Base-by-base conservation (phyloP, 352 stramenopile genomes). In the Phytophthora chlamydospora region DNA sequence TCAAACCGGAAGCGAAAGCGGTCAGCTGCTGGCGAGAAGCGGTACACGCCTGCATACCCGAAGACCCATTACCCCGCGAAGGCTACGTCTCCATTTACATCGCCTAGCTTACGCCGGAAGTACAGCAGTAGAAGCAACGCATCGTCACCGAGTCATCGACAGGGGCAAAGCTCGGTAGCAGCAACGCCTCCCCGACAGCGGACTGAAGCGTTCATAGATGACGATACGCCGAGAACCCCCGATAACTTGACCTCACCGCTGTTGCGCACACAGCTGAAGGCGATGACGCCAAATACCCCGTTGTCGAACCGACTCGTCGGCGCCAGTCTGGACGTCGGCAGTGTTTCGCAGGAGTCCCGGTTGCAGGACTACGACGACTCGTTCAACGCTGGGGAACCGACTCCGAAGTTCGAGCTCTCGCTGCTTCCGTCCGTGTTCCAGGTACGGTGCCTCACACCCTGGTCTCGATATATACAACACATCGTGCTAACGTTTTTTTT, bases 301-400 rank as follows among this genome's bases (percentile, higher is more conserved):
- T 61, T 95, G 12, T 95, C 86, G 9, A 95, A 95, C 57, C 83
- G 86, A 2, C 71, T 95, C 2, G 86, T 92, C 2, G 86, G 84
- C n/a, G 86, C 85, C 5, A 90, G 76, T 29, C 55, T 90, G 13
- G 78, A 93, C 44, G 72, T 91, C 39, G 84, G 84, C 27, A 91
- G 66, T 55, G 75, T 85, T 49, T 86, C 76, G 1, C 82, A 91
- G 59, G 84, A 93, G 57, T 54, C 81, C 4, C 76, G 66, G 35
- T 66, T 93, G 31, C 79, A 78, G 24, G 73, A 88, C 32, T 89
- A 90, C 58, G 82, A 93, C 48, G 83, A 90, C 17, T 89, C 78
- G 4, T 80, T 91, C 47, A 83, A 76, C 38, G 51, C 80, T 4
- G 79, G 80, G 17, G 71, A 90, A 40, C 80, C 83, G 6, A 74